Evolutionary conservation across 805 yeast genomes (phyloP).

Genomic region (Schwanniomyces sp.): DNA sequence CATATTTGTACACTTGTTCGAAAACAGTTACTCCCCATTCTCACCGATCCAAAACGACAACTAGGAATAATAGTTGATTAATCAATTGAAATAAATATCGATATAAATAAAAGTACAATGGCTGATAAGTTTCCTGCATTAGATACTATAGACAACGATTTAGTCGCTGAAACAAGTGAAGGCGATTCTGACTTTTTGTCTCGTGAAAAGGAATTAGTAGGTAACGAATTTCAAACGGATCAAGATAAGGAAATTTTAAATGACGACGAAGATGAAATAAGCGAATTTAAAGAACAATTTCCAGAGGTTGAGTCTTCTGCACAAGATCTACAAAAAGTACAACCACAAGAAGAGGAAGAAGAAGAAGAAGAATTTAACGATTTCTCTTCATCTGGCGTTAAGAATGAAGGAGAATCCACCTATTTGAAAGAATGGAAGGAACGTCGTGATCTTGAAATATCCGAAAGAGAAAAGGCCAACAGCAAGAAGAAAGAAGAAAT

Average conservation of each 20-base stretch:
- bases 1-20: neutral
- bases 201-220: constrained; percentile 66
- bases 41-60: neutral
- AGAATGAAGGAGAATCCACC: constrained; percentile 48
- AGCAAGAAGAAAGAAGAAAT: constrained; percentile 62
- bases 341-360: constrained; percentile 18
- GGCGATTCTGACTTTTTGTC: constrained; percentile 58
- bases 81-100: neutral
- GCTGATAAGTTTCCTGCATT: constrained; percentile 78
- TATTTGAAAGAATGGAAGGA: constrained; percentile 71
- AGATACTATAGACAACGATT: constrained; percentile 39
- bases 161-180: constrained; percentile 27
- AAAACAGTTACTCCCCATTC: neutral
- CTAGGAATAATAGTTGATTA: neutral
- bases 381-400: constrained; percentile 14
- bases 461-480: constrained; percentile 74
- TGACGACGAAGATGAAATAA: constrained; percentile 46
- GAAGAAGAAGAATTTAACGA: constrained; percentile 41
- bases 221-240: constrained; percentile 70
- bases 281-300: constrained; percentile 63
- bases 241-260: constrained; percentile 52
- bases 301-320: constrained; percentile 51
- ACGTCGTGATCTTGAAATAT: constrained; percentile 75
- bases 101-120: constrained; percentile 33
- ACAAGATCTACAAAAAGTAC: constrained; percentile 15